These are phyloP conservation scores for Meyerozyma carpophila DNA, from an alignment of 1,139 yeast genomes.

Conservation along the genomic window DNA sequence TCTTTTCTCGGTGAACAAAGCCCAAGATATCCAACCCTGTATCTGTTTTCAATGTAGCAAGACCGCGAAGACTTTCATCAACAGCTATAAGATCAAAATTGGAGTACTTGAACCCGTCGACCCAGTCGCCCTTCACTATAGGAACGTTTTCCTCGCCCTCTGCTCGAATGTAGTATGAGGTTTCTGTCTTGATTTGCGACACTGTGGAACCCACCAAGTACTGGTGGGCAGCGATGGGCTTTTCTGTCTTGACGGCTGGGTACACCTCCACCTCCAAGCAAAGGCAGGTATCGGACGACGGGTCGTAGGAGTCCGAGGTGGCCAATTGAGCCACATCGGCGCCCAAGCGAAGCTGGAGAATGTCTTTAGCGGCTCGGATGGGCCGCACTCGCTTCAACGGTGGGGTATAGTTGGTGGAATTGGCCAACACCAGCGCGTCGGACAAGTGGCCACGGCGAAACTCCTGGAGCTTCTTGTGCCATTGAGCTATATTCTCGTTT, in stretches of 20 bases:
- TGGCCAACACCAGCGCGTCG: conserved; percentile 8
- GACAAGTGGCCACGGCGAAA: conserved; percentile 9
- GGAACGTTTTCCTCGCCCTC: conserved; percentile 9
- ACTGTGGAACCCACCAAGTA: conserved; percentile 15
- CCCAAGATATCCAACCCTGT: conserved; percentile 64
- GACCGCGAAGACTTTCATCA: conserved; percentile 12
- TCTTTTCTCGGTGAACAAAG: conserved; percentile 36
- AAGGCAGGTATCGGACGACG: conserved; percentile 4
- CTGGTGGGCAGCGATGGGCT: conserved; percentile 25
- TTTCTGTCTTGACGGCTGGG: conserved; percentile 55
- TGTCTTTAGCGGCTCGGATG: conserved; percentile 3
- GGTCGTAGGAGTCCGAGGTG: background rate
- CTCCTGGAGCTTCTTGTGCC: conserved; percentile 12
- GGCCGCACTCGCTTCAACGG: conserved; percentile 1
- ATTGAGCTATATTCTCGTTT: conserved; percentile 7
- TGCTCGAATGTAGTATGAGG: conserved; percentile 18
- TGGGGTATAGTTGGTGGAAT: background rate
- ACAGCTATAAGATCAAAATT: conserved; percentile 35
- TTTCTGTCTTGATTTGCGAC: conserved; percentile 15
- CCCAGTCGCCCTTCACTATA: conserved; percentile 1
- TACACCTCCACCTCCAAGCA: conserved; percentile 47
- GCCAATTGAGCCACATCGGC: background rate
- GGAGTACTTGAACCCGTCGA: conserved; percentile 52
- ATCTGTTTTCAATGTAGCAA: conserved; percentile 34
- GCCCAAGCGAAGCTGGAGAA: conserved; percentile 2